phyloP scores from a whole-genome alignment of 2,329 filamentous ascomycete genomes.

The Incumbomyces delicatus region DNA sequence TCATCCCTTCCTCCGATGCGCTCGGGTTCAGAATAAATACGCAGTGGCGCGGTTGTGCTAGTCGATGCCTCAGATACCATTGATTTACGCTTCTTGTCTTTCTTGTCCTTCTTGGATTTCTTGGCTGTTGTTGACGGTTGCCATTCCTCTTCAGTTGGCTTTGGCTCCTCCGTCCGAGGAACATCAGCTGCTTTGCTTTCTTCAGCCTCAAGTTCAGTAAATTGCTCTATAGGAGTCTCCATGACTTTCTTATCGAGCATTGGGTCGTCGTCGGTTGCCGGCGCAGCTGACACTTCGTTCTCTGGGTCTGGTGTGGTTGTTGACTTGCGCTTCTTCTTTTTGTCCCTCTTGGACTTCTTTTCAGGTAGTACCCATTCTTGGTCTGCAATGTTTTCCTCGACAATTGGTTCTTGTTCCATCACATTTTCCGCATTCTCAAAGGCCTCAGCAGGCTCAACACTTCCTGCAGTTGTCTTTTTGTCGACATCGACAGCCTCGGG shows the following conservation, averaged over 20 bases:
- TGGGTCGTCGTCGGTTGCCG: neutral
- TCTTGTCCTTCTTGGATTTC: conserved; percentile 20
- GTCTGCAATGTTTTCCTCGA: conserved; percentile 1
- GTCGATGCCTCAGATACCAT: neutral
- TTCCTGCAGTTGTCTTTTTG: neutral
- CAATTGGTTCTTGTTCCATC: neutral
- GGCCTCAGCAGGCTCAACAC: neutral
- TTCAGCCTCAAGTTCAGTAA: neutral
- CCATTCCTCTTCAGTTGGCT: conserved; percentile 4
- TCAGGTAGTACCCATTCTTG: conserved; percentile 15
- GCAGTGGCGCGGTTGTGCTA: neutral
- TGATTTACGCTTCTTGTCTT: conserved; percentile 5
- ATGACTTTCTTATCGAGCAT: neutral
- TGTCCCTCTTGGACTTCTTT: conserved; percentile 24
- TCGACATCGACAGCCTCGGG: neutral
- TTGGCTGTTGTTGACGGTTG: conserved; percentile 4
- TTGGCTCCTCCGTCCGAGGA: neutral
- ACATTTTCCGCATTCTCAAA: no score
- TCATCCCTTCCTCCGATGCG: neutral
- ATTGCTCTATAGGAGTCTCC: conserved; percentile 1
- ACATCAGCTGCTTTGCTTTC: neutral
- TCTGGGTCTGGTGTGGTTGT: neutral
- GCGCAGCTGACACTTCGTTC: neutral
- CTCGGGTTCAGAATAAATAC: neutral
- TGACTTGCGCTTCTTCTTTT: conserved; percentile 11